Evolutionary conservation across 176 grass and related monocot genomes (phyloP), one percentile per base, ranked within the genome.

Genomic region (Olyra latifolia): DNA sequence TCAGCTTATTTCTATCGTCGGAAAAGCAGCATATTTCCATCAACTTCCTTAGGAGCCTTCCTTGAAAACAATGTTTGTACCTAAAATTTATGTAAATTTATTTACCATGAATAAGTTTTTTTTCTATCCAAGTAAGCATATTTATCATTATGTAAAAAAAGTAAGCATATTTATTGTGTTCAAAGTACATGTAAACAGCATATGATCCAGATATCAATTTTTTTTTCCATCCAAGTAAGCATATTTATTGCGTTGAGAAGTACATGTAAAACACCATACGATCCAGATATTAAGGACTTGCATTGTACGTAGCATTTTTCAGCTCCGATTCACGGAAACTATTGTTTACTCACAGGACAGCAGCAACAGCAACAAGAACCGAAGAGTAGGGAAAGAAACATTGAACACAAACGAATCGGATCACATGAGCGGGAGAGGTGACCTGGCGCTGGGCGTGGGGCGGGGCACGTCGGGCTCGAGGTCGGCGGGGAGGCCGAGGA

Each of bases 401-500:
- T 4, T 4, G 5, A 59, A 2, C 22, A 11, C 19, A 25, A 3
- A 19, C 11, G 0, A 76, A 76, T 42, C 4, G 71, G 71, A 19
- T 30, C 13, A 71, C 39, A 71, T 28, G n/a, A 22, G 46, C 19
- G 22, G 35, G 43, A 10, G 4, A 49, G 53, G 25, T 77, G 46
- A 99, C 97, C 96, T 95, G 86, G 93, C 93, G 74, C 97, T 88
- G 66, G 97, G 97, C 61, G 81, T 80, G 42, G 80, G 81, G 0
- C 38, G 15, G 0, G 84, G 97, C 76, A 99, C 84, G 29, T 99
- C 90, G 8, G 88, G 84, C 74, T 95, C 82, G 47, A 95, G 72
- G 86, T 99, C 93, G 11, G 88, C 81, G 24, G 97, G 97, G 53
- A 99, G 89, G 13, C 97, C 97, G 71, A 95, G 93, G 80, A 99